Conservation (phyloP, 306 rosid species). For the Hylodesmum podocarpum region DNA sequence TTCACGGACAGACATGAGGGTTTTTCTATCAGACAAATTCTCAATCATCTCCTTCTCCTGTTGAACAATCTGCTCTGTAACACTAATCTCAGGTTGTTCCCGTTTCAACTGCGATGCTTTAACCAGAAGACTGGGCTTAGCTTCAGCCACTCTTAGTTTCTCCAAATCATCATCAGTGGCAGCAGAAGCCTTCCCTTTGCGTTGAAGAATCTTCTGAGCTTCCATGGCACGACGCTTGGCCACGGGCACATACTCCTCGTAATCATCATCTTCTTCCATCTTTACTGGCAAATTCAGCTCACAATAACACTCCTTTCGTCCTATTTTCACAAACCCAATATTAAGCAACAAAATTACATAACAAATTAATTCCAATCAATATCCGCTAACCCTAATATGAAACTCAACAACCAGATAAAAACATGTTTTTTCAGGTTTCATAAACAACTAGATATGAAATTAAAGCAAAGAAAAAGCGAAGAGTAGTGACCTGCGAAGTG, state of each 20-base stretch:
- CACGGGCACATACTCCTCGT: slow-evolving; percentile 83
- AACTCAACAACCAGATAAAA: not conserved
- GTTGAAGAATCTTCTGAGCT: slow-evolving; percentile 79
- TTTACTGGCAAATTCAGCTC: not conserved
- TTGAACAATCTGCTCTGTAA: slow-evolving; percentile 72
- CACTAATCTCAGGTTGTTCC: slow-evolving; percentile 83
- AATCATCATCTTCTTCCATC: slow-evolving; percentile 77
- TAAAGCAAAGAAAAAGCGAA: not conserved
- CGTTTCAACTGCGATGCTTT: slow-evolving; percentile 82
- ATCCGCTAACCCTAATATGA: not conserved
- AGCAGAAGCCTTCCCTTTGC: slow-evolving; percentile 61
- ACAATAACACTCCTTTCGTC: not conserved
- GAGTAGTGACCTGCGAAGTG: not conserved
- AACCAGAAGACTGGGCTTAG: slow-evolving; percentile 79
- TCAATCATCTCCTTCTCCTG: slow-evolving; percentile 96
- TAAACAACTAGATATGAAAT: not conserved
- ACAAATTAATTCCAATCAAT: not conserved
- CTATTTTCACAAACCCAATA: not conserved
- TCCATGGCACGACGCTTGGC: slow-evolving; percentile 89
- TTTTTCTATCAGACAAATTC: slow-evolving; percentile 75
- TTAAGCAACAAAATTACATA: not conserved
- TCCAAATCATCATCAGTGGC: slow-evolving; percentile 66
- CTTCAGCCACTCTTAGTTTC: slow-evolving; percentile 55
- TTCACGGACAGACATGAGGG: slow-evolving; percentile 89
- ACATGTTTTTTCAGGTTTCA: not conserved